Base-by-base conservation (phyloP, 164 flowering plant genomes). In the Nymphaea colorata region DNA sequence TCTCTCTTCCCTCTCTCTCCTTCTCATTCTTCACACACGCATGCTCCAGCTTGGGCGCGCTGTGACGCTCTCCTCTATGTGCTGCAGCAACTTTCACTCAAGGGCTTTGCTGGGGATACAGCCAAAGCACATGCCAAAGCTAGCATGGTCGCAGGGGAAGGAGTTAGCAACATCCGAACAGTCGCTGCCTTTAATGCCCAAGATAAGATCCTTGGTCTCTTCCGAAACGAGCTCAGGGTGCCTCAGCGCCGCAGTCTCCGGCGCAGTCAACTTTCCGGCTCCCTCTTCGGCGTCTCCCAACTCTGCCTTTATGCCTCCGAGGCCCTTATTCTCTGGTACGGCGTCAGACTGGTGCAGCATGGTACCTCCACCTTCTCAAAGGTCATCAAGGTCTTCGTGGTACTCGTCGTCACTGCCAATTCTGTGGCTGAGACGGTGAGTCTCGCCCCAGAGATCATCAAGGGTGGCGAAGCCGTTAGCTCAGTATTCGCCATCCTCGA, bases 101-200 rank as follows among this genome's bases (percentile, higher is more conserved):
- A 95, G 72, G 99, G 99, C 3, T 95, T 95, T 75, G 97, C 99
- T 6, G 98, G 99, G 53, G 99, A 95, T 81, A 92, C 96, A 4
- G 99, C 97, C 8, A 91, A 92, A 78, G 99, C 98, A 2, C 99
- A 92, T 73, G 99, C 98, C 4, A 92, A 90, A 76, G 86, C 97
- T 2, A 92, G 97, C 82, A 92, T 92, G 98, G 90, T 95, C 59
- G 99, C 98, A 0, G 99, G 98, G 55, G 99, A 95, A 67, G 99
- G 96, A 15, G 98, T 95, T 67, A 92, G 96, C 92, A 95, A 95
- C 78, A 92, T 95, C 69, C 76, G 98, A 64, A 90, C 98, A 0
- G 99, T 95, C 41, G 99, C 98, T 4, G 99, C 99, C 12, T 95
- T 95, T 81, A 95, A 95, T 75, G 94, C 98, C 4, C 98, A 95